These are phyloP conservation scores for Aspergillus novofumigatus DNA, from an alignment of 2,329 filamentous ascomycete genomes.

Conservation along the genomic window DNA sequence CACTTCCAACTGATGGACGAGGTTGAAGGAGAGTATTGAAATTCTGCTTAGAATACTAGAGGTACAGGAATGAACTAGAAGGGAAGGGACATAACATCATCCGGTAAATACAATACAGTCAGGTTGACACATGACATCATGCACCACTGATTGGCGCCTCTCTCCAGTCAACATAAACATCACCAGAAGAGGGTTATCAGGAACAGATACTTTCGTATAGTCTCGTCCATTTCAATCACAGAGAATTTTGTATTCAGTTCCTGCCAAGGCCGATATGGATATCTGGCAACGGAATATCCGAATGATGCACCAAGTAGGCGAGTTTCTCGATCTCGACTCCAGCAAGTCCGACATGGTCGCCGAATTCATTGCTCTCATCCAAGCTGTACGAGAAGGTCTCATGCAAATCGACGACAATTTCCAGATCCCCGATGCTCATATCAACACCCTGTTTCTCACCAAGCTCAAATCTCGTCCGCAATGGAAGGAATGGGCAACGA, in stretches of 20 bases:
- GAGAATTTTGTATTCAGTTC: not conserved
- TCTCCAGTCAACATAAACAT: not conserved
- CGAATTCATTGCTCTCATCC: constrained; percentile 25
- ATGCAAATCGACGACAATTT: constrained; percentile 23
- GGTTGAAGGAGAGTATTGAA: not conserved
- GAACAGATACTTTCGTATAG: not conserved
- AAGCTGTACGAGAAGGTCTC: constrained; percentile 25
- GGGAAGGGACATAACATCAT: not conserved
- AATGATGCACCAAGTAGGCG: constrained; percentile 25
- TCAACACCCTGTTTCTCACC: constrained; percentile 24
- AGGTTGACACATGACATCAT: not conserved
- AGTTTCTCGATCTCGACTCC: constrained; percentile 26
- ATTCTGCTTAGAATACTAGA: not conserved
- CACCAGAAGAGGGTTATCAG: not conserved
- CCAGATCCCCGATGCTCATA: constrained; percentile 20
- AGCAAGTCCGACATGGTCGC: constrained; percentile 20
- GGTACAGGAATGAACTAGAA: not conserved
- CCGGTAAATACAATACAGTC: not conserved
- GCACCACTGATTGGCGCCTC: not conserved
- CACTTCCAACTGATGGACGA: not conserved
- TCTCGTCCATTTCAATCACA: not conserved
- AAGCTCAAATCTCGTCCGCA: constrained; percentile 22
- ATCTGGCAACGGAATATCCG: constrained; percentile 23
- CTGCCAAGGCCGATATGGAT: not conserved
- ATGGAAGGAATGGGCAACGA: constrained; percentile 23